These are phyloP conservation scores for Pelargonium citronellum DNA, from an alignment of 441 rosid genomes.

Conservation along the genomic window DNA sequence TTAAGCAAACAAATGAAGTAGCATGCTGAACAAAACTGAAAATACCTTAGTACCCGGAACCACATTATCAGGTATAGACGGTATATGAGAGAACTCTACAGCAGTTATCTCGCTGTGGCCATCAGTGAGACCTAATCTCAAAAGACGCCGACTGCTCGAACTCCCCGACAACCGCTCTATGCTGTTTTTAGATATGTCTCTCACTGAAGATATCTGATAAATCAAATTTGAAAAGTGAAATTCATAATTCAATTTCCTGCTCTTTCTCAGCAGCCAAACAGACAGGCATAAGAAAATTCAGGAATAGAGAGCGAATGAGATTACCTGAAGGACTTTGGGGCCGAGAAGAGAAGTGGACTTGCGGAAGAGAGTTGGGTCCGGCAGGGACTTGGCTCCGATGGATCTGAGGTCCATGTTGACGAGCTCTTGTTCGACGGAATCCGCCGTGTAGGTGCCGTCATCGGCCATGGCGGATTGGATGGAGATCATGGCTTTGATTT, in stretches of 20 bases:
- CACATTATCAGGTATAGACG: conserved; percentile 47
- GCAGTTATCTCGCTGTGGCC: conserved; percentile 65
- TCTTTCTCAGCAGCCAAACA: background rate
- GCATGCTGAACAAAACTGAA: conserved; percentile 2
- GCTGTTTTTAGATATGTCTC: conserved; percentile 67
- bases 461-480: conserved; percentile 44
- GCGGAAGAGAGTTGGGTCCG: conserved; percentile 40
- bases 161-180: conserved; percentile 45
- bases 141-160: conserved; percentile 43
- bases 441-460: conserved; percentile 32
- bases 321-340: conserved; percentile 75
- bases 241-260: too few relatives aligned
- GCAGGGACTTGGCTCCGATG: conserved; percentile 62
- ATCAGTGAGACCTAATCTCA: conserved; percentile 56
- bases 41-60: conserved; percentile 87
- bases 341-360: conserved; percentile 54
- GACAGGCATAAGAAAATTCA: background rate
- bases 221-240: background rate
- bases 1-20: background rate
- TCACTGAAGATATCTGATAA: conserved; percentile 52
- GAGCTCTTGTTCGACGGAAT: conserved; percentile 62
- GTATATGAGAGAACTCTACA: conserved; percentile 58
- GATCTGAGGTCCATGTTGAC: conserved; percentile 62
- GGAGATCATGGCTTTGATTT: conserved; percentile 34
- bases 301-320: background rate